Conservation (phyloP, 1,139 yeast species). For the Zygosaccharomyces sapae region DNA sequence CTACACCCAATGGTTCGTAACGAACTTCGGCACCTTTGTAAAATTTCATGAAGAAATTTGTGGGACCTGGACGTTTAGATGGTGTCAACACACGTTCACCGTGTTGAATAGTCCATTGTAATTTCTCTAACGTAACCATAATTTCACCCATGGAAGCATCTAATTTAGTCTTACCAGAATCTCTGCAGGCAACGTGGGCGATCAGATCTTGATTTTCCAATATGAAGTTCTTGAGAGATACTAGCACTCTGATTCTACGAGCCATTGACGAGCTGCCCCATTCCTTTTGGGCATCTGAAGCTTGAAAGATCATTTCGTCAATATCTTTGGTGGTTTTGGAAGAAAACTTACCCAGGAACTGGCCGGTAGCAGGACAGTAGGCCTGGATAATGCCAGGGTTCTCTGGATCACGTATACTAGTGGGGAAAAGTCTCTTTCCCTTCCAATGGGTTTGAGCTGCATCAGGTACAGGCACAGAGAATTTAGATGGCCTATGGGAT, state of each 20-base stretch:
- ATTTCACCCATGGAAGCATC: constrained; percentile 97
- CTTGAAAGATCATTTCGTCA: constrained; percentile 55
- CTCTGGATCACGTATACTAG: constrained; percentile 39
- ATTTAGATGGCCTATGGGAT: constrained; percentile 42
- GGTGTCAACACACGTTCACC: constrained; percentile 72
- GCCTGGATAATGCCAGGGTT: constrained; percentile 71
- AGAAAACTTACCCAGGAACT: constrained; percentile 66
- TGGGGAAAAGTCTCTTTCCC: constrained; percentile 70
- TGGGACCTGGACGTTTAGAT: constrained; percentile 80
- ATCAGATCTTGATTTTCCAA: constrained; percentile 78
- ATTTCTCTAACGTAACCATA: constrained; percentile 86
- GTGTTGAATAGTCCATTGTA: constrained; percentile 81
- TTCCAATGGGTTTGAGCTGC: constrained; percentile 92
- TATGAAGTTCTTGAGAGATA: constrained; percentile 67
- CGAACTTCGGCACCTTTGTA: constrained; percentile 88
- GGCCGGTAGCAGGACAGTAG: constrained; percentile 96
- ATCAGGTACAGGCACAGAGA: constrained; percentile 64
- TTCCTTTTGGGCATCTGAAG: constrained; percentile 49
- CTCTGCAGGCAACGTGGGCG: constrained; percentile 91
- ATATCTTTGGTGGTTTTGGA: constrained; percentile 65
- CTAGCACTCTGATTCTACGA: constrained; percentile 63
- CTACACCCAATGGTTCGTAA: constrained; percentile 88
- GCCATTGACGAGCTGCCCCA: constrained; percentile 62
- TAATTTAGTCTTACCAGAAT: constrained; percentile 90
- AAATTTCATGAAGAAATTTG: constrained; percentile 67